A percentile compares a stretch with the other conserved stretches of the same genome.
phyloP scores from a whole-genome alignment of 2,329 filamentous ascomycete species.

The Diaporthe helianthi region DNA sequence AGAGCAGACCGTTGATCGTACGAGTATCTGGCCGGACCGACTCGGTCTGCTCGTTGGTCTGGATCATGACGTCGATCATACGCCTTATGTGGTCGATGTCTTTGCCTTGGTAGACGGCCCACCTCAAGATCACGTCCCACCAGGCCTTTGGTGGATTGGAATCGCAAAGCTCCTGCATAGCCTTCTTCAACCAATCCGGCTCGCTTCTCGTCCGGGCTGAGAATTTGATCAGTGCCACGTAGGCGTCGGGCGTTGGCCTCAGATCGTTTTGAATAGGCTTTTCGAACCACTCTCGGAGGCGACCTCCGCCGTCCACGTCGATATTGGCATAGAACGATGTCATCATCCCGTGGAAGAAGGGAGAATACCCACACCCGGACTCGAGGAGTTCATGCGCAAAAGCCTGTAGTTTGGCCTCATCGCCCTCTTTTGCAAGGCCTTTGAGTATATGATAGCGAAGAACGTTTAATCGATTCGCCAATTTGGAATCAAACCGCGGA shows the following conservation, averaged over 20 bases:
- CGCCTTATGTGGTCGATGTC: constrained; percentile 74
- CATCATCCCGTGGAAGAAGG: constrained; percentile 60
- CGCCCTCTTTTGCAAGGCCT: constrained; percentile 68
- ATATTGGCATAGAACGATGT: constrained; percentile 67
- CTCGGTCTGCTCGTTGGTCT: constrained; percentile 53
- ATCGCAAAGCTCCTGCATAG: constrained; percentile 62
- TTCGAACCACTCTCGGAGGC: constrained; percentile 66
- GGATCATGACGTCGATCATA: constrained; percentile 74
- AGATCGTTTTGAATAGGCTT: constrained; percentile 55
- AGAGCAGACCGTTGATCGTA: constrained; percentile 80
- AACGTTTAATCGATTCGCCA: constrained; percentile 39
- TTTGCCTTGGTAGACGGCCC: constrained; percentile 74
- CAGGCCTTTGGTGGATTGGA: constrained; percentile 57
- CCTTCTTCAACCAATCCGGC: constrained; percentile 65
- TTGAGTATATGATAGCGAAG: constrained; percentile 60
- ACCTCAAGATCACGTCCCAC: constrained; percentile 78
- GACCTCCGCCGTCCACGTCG: constrained; percentile 65
- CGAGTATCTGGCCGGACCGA: constrained; percentile 66
- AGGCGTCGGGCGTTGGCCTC: constrained; percentile 46
- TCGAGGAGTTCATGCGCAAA: constrained; percentile 60
- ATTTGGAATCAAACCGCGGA: constrained; percentile 39
- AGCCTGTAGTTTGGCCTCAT: constrained; percentile 63
- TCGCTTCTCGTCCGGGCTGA: constrained; percentile 63
- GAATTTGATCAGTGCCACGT: constrained; percentile 64
- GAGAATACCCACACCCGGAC: constrained; percentile 53